These are phyloP conservation scores for Entamoeba histolytica DNA, from an alignment of 208 protist genomes.

Conservation along the genomic window DNA sequence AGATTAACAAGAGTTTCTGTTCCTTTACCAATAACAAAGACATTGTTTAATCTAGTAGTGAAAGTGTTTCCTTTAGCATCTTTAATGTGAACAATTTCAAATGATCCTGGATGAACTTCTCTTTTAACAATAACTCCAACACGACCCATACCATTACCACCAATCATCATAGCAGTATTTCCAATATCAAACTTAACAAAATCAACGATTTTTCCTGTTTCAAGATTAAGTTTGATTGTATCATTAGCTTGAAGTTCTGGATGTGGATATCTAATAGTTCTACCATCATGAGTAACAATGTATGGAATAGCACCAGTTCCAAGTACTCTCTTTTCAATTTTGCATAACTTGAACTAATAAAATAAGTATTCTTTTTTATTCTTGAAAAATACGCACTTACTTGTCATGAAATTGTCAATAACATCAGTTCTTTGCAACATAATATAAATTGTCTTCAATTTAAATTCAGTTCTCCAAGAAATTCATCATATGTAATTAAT, in stretches of 20 bases:
- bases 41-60: no score
- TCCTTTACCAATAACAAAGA: no score
- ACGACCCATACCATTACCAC: conserved; percentile 89
- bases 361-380: neutral
- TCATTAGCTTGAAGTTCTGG: conserved; percentile 74
- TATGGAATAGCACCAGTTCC: conserved; percentile 72
- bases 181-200: conserved; percentile 58
- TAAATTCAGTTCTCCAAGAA: neutral
- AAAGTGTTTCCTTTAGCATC: no score
- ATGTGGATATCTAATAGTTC: conserved; percentile 94
- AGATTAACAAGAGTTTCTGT: no score
- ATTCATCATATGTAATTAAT: neutral
- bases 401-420: neutral
- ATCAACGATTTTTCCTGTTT: conserved; percentile 66
- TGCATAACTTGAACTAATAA: conserved; percentile 70
- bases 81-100: no score
- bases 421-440: neutral
- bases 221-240: conserved; percentile 82
- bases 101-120: no score
- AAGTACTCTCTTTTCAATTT: conserved; percentile 61
- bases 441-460: neutral
- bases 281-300: conserved; percentile 87
- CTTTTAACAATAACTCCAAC: no score
- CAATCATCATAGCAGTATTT: conserved; percentile 78
- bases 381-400: neutral